Base-by-base conservation (phyloP, 768 basidiomycete genomes). In the Auriculariales sp. region DNA sequence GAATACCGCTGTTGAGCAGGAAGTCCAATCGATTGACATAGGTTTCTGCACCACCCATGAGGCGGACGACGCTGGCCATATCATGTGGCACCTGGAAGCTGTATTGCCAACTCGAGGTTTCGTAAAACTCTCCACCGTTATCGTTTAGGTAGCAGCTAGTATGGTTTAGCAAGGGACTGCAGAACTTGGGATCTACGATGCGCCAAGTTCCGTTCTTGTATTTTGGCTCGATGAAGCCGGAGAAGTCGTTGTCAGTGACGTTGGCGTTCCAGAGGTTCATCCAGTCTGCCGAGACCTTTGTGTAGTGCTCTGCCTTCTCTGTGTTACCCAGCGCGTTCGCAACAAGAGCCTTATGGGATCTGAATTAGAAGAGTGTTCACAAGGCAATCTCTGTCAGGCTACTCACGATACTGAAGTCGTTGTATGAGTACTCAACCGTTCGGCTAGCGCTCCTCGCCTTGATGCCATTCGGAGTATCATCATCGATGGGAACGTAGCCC, bases 71-170 rank as follows among this genome's bases (percentile, higher is more conserved):
- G 14, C 22, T 42, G 28, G 54, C 54, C 54, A 53, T 55, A 25
- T 55, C 54, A 32, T 55, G 56, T 3, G 56, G 56, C 35, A 55
- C 49, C 33, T 51, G 54, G 45, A 56, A 54, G 51, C 51, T 52
- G 33, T 56, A 56, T 24, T 54, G 50, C 55, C 55, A 55, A 31
- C 46, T 48, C 6, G 52, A 53, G 11, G 54, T 49, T 44, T 44
- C 39, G 22, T 44, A 44, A 25, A 44, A 44, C 24, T 44, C 39
- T 1, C 39, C 39, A 19, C 39, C 39, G 19, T 25, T 25, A 9
- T 19, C 12, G 22, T 44, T 44, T 5, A 53, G 36, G 52, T 49
- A 55, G 48, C 54, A 55, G 25, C 50, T 49, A 9, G 24, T 19
- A 27, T 53, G 55, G 12, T 50, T 50, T 30, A 53, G 49, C 19